Evolutionary conservation across 192 early-diverging fungal genomes (phyloP).

Genomic region (Diversispora epigaea): DNA sequence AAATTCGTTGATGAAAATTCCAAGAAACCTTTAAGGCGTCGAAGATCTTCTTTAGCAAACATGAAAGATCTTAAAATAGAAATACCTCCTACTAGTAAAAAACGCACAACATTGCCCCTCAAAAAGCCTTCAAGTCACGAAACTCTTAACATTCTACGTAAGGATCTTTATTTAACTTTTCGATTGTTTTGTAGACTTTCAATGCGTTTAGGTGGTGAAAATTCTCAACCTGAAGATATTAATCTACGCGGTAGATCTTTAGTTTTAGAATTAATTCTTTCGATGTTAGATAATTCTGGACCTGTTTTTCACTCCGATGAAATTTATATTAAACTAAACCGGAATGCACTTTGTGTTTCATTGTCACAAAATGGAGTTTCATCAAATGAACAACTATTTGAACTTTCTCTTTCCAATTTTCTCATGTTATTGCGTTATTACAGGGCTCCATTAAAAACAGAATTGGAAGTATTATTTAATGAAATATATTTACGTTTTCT

Average conservation of each 20-base stretch:
- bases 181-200: slow-evolving; percentile 46
- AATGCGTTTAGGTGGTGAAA: slow-evolving; percentile 37
- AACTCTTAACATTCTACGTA: slow-evolving; percentile 35
- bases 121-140: slow-evolving; percentile 22
- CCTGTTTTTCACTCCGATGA: slow-evolving; percentile 44
- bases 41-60: slow-evolving; percentile 12
- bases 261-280: slow-evolving; percentile 48
- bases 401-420: slow-evolving; percentile 48
- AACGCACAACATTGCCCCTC: slow-evolving; percentile 34
- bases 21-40: neutral
- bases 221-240: slow-evolving; percentile 42
- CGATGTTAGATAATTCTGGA: slow-evolving; percentile 51
- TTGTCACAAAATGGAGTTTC: slow-evolving; percentile 50
- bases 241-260: slow-evolving; percentile 44
- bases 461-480: slow-evolving; percentile 84
- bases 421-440: slow-evolving; percentile 45
- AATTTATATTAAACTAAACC: slow-evolving; percentile 42
- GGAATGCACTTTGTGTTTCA: slow-evolving; percentile 47
- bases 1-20: neutral
- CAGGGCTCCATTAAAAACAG: slow-evolving; percentile 66
- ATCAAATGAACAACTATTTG: slow-evolving; percentile 48
- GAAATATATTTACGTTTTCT: slow-evolving; percentile 86
- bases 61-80: slow-evolving; percentile 22
- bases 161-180: slow-evolving; percentile 48
- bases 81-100: slow-evolving; percentile 15